phyloP scores from a whole-genome alignment of 129 eudicot species.

The Helianthus annuus region HanXRQr2.0-SUNRISE NC_035437.2:176898402-176898901 shows the following conservation, averaged over 20 bases:
- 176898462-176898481: too few relatives aligned
- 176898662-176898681: conserved; percentile 28
- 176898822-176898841: conserved; percentile 29
- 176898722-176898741: not conserved
- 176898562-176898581: not conserved
- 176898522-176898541: too few relatives aligned
- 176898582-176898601: not conserved
- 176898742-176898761: conserved; percentile 24
- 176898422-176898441: too few relatives aligned
- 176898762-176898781: conserved; percentile 16
- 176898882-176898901: not conserved
- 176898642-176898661: conserved; percentile 27
- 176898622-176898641: conserved; percentile 14
- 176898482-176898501: too few relatives aligned
- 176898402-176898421: too few relatives aligned
- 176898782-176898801: conserved; percentile 20
- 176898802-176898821: not conserved
- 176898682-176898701: conserved; percentile 34
- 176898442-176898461: too few relatives aligned
- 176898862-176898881: conserved; percentile 12
- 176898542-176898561: too few relatives aligned
- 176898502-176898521: too few relatives aligned
- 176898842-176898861: not conserved
- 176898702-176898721: conserved; percentile 40
- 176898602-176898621: not conserved